Evolutionary conservation across 257 asterid genomes (phyloP).

Genomic region (Misopates orontium): DNA sequence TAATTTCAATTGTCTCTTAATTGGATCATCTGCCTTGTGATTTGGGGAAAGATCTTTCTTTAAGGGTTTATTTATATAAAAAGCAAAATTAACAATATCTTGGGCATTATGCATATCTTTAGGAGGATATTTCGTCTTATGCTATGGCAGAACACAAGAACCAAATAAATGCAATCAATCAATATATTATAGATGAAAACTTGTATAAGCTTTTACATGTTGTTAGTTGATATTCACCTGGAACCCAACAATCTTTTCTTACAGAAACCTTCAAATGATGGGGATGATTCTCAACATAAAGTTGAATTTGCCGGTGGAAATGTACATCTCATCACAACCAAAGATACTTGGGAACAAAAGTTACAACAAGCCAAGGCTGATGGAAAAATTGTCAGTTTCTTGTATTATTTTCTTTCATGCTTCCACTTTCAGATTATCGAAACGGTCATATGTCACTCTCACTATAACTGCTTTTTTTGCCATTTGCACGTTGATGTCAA

Average conservation of each 20-base stretch:
- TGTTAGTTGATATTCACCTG: constrained; percentile 13
- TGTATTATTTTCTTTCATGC: neutral
- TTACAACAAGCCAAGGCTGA: constrained; percentile 63
- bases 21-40: too few species aligned
- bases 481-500: constrained; percentile 1
- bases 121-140: too few species aligned
- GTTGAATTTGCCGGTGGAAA: constrained; percentile 81
- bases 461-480: neutral
- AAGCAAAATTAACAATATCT: too few species aligned
- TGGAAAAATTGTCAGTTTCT: constrained; percentile 62
- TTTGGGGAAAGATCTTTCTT: too few species aligned
- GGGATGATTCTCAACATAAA: constrained; percentile 51
- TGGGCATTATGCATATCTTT: too few species aligned
- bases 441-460: too few species aligned
- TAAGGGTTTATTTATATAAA: too few species aligned
- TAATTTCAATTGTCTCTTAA: too few species aligned
- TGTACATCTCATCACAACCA: constrained; percentile 72
- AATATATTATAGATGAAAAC: neutral
- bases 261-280: constrained; percentile 40
- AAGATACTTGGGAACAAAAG: constrained; percentile 85
- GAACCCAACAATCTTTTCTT: neutral
- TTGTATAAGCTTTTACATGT: neutral
- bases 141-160: neutral
- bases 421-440: too few species aligned
- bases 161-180: neutral